Base-by-base conservation (phyloP, 495 filamentous ascomycete species). In the Neurospora sp. region DNA sequence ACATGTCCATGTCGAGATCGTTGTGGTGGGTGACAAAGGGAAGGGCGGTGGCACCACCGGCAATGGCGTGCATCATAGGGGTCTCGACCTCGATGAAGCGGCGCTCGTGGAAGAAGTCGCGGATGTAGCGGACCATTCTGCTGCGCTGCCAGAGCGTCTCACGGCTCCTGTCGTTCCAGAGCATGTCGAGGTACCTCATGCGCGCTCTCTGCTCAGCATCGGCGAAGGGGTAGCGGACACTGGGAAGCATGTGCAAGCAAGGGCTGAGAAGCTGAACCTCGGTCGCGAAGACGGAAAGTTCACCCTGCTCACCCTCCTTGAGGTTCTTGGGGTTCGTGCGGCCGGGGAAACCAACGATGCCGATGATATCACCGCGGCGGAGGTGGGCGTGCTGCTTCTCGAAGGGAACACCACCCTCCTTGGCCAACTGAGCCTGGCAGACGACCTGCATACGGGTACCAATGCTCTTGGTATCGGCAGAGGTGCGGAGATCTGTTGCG, bases 51-150 rank as follows among this genome's bases (percentile, higher is more conserved):
- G 96, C 96, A 74, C 96, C 96, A 78, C 96, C 96, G 38, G 95
- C 94, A 79, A 97, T 96, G 72, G 92, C 89, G 78, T 97, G 96
- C 91, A 99, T 93, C 89, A 98, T 97, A 10, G 96, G 96, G 2
- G 96, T 98, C 84, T 98, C 92, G n/a, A 98, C 93, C 82, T 98
- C 94, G 69, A 92, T 86, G 80, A 98, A 99, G 73, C 93, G 93
- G 70, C 89, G 87, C 71, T 86, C 86, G 76, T 98, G 93, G 76
- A 99, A 93, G 87, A 89, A 98, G 73, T 88, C 87, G 74, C 95
- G 92, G 73, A 98, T 90, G 79, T 92, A 97, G 72, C 85, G 87
- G 73, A 97, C 88, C 75, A 97, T 93, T 86, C 93, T 94, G 81
- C 92, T 87, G 31, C 96, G 89, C 18, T 92, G 93, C 74, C 91